Percentiles rank a stretch among this genome's conserved stretches.
Conservation (phyloP, 2,329 filamentous ascomycete species). For the Mycosphaerella sp. region DNA sequence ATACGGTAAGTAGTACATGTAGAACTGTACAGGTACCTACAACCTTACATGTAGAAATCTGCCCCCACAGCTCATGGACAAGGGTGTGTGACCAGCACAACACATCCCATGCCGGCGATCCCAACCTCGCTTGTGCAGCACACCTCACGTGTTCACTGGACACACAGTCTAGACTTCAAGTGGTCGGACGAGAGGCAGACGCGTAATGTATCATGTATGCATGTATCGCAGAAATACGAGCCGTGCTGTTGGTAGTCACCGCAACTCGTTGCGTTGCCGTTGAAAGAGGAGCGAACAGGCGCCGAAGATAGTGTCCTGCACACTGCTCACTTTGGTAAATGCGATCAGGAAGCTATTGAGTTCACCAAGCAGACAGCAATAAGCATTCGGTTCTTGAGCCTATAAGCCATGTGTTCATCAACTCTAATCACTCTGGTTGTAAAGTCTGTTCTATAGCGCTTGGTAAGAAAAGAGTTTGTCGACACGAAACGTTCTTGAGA, state of each 20-base stretch:
- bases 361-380: not conserved
- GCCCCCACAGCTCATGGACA: not conserved
- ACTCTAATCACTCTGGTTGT: not conserved
- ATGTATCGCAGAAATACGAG: not conserved
- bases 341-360: slow-evolving; percentile 7
- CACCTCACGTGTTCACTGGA: slow-evolving; percentile 13
- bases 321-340: slow-evolving; percentile 5
- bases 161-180: not conserved
- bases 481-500: slow-evolving; percentile 2
- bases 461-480: not conserved
- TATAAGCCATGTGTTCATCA: not conserved
- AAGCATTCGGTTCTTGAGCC: slow-evolving; percentile 5
- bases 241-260: not conserved
- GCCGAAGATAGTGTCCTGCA: not conserved
- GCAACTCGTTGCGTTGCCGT: too few species aligned
- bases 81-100: slow-evolving; percentile 9
- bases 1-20: too few species aligned
- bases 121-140: slow-evolving; percentile 8
- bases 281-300: not conserved
- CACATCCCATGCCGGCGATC: slow-evolving; percentile 13
- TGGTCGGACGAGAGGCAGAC: not conserved
- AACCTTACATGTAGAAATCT: not conserved
- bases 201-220: not conserved
- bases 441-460: not conserved
- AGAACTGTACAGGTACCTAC: too few species aligned